phyloP scores from a whole-genome alignment of 2,329 filamentous ascomycete species.

The Remersonia thermophila region DNA sequence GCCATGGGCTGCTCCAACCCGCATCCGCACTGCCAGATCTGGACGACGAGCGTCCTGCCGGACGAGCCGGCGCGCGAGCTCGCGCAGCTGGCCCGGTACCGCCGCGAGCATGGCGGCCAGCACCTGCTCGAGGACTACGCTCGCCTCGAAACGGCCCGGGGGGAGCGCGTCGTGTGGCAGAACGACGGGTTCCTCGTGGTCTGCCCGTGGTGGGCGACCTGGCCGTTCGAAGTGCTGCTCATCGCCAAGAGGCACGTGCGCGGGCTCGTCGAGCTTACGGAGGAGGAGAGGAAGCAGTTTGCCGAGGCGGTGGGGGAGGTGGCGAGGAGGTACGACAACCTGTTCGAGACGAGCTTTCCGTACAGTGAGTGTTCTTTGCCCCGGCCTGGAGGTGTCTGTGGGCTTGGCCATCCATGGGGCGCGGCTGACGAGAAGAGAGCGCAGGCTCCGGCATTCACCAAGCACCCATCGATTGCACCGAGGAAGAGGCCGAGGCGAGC shows the following conservation, averaged over 20 bases:
- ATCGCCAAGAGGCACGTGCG: conserved; percentile 74
- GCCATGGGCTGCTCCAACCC: conserved; percentile 99
- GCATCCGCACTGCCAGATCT: conserved; percentile 92
- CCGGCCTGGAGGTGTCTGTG: not conserved
- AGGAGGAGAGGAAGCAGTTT: conserved; percentile 57
- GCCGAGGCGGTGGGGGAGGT: conserved; percentile 81
- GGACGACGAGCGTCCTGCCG: conserved; percentile 83
- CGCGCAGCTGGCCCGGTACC: conserved; percentile 66
- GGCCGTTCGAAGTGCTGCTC: conserved; percentile 94
- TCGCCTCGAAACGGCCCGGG: conserved; percentile 65
- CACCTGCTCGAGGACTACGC: conserved; percentile 83
- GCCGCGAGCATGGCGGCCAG: conserved; percentile 54
- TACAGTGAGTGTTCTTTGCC: conserved; percentile 53
- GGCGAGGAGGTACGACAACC: conserved; percentile 84
- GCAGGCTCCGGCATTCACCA: conserved; percentile 86
- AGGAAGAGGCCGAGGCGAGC: conserved; percentile 73
- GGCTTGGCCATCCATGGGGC: too few species aligned
- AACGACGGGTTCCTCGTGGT: conserved; percentile 77
- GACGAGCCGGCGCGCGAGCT: conserved; percentile 80
- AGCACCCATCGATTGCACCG: conserved; percentile 70
- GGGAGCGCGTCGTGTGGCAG: conserved; percentile 77
- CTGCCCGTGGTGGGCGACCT: conserved; percentile 95
- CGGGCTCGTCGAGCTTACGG: conserved; percentile 68
- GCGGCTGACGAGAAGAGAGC: conserved; percentile 14
- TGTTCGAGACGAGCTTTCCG: conserved; percentile 93